Percentiles rank a stretch among this genome's conserved stretches.
Conservation (phyloP, 306 rosid species). For the Senna tora region DNA sequence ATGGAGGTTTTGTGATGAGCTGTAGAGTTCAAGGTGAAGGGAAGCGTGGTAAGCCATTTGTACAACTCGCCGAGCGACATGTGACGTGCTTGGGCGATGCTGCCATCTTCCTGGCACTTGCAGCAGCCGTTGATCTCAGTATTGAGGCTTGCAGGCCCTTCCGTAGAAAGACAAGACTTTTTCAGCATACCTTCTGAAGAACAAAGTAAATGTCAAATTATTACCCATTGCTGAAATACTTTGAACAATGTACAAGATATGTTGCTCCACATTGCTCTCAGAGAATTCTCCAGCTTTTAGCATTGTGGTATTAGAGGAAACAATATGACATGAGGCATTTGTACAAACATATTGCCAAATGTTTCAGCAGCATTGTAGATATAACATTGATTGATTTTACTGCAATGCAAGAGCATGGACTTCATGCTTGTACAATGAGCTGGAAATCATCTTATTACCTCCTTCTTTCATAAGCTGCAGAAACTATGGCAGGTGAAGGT, state of each 20-base stretch:
- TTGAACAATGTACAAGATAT: too few relatives aligned
- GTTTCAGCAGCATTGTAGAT: neutral
- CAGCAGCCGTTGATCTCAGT: conserved; percentile 88
- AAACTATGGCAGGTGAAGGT: too few relatives aligned
- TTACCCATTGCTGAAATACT: neutral
- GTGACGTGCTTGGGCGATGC: conserved; percentile 88
- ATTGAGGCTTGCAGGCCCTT: conserved; percentile 83
- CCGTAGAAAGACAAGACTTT: conserved; percentile 61
- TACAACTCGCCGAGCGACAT: conserved; percentile 82
- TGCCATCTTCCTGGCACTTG: conserved; percentile 93
- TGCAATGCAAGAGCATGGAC: neutral
- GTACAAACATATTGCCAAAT: neutral
- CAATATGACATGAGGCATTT: too few relatives aligned
- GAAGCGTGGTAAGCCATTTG: conserved; percentile 67
- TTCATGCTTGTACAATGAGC: neutral
- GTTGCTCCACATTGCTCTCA: too few relatives aligned
- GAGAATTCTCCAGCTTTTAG: too few relatives aligned
- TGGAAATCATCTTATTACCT: neutral
- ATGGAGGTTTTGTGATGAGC: conserved; percentile 88
- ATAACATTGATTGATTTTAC: neutral
- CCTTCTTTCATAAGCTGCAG: neutral
- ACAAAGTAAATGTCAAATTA: conserved; percentile 22
- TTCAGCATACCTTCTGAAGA: conserved; percentile 42
- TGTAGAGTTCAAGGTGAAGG: conserved; percentile 93
- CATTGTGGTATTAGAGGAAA: too few relatives aligned